Evolutionary conservation across 768 basidiomycete species (phyloP).

Genomic region (Gautieria morchelliformis): DNA sequence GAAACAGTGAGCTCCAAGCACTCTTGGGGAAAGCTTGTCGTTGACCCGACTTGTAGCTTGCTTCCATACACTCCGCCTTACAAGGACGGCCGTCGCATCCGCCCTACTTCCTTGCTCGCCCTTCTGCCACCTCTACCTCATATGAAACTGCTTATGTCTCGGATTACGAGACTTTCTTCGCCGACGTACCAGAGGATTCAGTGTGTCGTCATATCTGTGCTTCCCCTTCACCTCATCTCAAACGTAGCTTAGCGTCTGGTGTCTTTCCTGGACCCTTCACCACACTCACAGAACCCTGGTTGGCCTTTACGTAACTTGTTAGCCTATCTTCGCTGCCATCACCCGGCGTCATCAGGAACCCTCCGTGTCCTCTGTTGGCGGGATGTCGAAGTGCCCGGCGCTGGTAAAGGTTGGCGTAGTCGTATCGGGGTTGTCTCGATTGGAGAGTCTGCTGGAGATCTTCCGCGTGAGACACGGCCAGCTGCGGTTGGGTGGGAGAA

Average conservation of each 20-base stretch:
- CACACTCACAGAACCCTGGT: conserved; percentile 61
- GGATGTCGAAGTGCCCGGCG: conserved; percentile 41
- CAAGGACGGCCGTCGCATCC: conserved; percentile 23
- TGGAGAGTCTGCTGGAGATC: conserved; percentile 12
- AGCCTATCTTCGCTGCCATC: conserved; percentile 58
- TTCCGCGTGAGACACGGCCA: conserved; percentile 28
- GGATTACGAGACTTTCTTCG: conserved; percentile 50
- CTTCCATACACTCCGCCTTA: conserved; percentile 43
- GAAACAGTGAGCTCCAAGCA: conserved; percentile 29
- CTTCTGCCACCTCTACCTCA: conserved; percentile 16
- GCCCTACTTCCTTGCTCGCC: conserved; percentile 55
- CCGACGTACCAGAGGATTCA: conserved; percentile 28
- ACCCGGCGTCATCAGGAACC: conserved; percentile 33
- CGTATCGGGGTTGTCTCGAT: conserved; percentile 45
- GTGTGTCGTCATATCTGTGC: conserved; percentile 23
- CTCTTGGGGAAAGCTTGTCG: not conserved
- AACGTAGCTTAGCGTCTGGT: conserved; percentile 34
- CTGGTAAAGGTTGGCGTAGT: conserved; percentile 45
- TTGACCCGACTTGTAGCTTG: conserved; percentile 30
- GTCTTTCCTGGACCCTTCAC: conserved; percentile 80
- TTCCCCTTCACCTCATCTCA: not conserved
- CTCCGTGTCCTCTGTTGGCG: conserved; percentile 74
- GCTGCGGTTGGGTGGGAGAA: conserved; percentile 93
- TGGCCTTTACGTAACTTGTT: conserved; percentile 95
- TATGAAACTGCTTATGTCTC: conserved; percentile 36